Conservation (phyloP, 2,329 filamentous ascomycete genomes). For the Penicillium olsonii region DNA sequence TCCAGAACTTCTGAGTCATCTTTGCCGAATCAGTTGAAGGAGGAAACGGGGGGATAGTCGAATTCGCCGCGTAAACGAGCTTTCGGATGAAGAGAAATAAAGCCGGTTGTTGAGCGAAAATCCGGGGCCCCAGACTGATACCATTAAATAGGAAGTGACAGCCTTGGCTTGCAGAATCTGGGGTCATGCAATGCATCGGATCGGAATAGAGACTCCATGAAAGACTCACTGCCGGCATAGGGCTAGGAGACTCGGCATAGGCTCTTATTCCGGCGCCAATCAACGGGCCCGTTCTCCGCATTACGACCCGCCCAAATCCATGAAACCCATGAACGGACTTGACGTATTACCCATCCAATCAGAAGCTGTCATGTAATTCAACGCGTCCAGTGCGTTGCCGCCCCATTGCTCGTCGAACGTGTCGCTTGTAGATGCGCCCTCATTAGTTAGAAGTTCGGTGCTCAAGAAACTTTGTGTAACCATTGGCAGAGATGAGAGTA, state of each 20-base stretch:
- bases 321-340: slow-evolving; percentile 7
- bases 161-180: not conserved
- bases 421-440: not conserved
- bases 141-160: slow-evolving; percentile 1
- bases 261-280: slow-evolving; percentile 3
- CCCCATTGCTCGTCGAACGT: slow-evolving; percentile 3
- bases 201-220: slow-evolving; percentile 7
- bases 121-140: not conserved
- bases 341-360: slow-evolving; percentile 7
- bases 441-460: not conserved
- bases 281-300: not conserved
- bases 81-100: not conserved
- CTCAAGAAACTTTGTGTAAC: not conserved
- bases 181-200: slow-evolving; percentile 8
- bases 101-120: not conserved
- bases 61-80: not conserved
- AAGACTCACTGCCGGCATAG: not conserved
- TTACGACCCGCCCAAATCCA: not conserved
- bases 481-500: not conserved
- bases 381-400: not conserved
- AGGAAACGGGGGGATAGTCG: not conserved
- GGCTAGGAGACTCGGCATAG: not conserved
- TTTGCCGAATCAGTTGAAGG: not conserved
- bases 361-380: slow-evolving; percentile 9
- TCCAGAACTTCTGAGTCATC: not conserved